Evolutionary conservation across 179 eudicot genomes (phyloP), one percentile per base, ranked within the genome.

Genomic region (Beta corolliflora): DNA sequence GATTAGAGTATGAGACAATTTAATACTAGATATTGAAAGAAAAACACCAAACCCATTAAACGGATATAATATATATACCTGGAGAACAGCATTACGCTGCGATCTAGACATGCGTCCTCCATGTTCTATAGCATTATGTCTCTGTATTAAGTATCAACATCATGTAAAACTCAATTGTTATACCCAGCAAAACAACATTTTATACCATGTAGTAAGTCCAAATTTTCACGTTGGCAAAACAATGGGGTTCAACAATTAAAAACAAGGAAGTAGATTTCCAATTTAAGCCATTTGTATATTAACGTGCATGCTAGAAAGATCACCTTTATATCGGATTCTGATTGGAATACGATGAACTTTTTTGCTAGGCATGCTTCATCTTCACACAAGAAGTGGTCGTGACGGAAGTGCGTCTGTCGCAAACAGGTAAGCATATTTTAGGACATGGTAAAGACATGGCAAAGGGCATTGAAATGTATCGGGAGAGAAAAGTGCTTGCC

Each of bases 61-160:
- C 25, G 14, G 58, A 50, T 56, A 21, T n/a, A 68, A 46, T 69
- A 69, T 18, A 63, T 77, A 53, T 86, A 82, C 99, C 97, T 92
- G 98, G 58, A 96, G 98, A 79, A 88, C 99, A 86, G 97, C 93
- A 88, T 86, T 94, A 52, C 99, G 97, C 88, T 94, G 75, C 21
- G 98, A 93, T 79, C 99, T 93, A 60, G 99, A 96, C 99, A 96
- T 94, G 80, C 88, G 93, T 53, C 99, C 99, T 41, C 99, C 99
- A 86, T 96, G 99, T 84, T 96, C 99, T 84, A 88, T 46, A 78
- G 98, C 88, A 87, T 91, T 96, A 80, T 96, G 99, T 83, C 95
- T 91, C 99, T 96, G 89, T 78, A 85, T 75, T 61, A 79, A 18
- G 41, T 59, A 75, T 50, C 45, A 69, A 9, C 71, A 75, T 81